Conservation (phyloP, 2,329 filamentous ascomycete genomes). For the Cladosporium austrohemisphaericum region DNA sequence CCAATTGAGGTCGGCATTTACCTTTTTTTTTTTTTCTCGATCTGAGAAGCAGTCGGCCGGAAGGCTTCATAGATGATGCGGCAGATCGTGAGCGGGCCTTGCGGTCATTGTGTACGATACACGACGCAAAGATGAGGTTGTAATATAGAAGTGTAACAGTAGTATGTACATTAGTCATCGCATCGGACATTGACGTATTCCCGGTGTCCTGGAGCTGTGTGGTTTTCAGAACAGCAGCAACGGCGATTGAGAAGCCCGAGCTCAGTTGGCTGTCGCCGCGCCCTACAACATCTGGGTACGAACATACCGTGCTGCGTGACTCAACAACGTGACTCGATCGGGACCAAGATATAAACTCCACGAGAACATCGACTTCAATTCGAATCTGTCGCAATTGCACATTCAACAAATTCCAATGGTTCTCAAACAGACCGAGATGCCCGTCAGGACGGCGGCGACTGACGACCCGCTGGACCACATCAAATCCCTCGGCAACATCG, state of each 20-base stretch:
- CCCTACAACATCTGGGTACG: not conserved
- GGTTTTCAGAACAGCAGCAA: no score
- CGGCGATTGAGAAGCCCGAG: no score
- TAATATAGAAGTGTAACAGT: not conserved
- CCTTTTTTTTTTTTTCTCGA: not conserved
- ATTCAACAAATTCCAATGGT: not conserved
- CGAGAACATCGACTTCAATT: not conserved
- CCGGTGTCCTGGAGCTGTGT: no score
- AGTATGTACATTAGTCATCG: slow-evolving; percentile 4
- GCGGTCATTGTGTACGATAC: not conserved
- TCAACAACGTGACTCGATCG: slow-evolving; percentile 8
- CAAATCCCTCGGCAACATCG: slow-evolving; percentile 19
- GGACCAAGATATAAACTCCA: not conserved
- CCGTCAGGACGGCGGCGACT: not conserved
- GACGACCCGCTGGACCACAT: slow-evolving; percentile 11
- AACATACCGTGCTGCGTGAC: not conserved
- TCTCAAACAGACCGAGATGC: not conserved
- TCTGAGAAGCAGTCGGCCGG: no score
- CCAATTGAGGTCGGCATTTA: not conserved
- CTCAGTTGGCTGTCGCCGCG: no score
- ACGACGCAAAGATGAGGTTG: no score
- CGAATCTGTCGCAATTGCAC: no score
- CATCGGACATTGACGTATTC: not conserved
- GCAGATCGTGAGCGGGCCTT: not conserved
- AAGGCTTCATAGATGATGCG: no score